Evolutionary conservation across 2,329 filamentous ascomycete genomes (phyloP).

Genomic region (Huntiella savannae): DNA sequence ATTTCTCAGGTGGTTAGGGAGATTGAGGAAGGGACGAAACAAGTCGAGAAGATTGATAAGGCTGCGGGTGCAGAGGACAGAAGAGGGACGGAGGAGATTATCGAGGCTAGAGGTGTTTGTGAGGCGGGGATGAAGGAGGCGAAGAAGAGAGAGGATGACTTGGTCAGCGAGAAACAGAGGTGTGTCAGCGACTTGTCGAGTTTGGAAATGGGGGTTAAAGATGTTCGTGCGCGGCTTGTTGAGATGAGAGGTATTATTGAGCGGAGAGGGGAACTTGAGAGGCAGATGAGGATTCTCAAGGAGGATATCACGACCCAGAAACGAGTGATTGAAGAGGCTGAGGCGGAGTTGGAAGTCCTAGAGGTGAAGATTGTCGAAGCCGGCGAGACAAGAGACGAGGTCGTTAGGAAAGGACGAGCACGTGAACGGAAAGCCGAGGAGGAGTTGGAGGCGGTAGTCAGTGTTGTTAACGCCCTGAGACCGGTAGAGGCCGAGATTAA

Average conservation of each 20-base stretch:
- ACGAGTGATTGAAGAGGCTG: slow-evolving; percentile 47
- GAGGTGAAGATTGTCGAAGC: slow-evolving; percentile 59
- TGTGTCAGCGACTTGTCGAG: slow-evolving; percentile 46
- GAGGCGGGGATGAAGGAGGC: slow-evolving; percentile 47
- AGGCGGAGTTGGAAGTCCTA: slow-evolving; percentile 55
- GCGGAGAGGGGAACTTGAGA: slow-evolving; percentile 52
- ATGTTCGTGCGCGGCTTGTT: slow-evolving; percentile 53
- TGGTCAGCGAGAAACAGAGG: slow-evolving; percentile 53
- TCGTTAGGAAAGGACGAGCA: slow-evolving; percentile 47
- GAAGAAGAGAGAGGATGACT: slow-evolving; percentile 44
- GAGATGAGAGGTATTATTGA: slow-evolving; percentile 57
- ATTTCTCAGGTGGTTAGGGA: slow-evolving; percentile 58
- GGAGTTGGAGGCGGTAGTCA: slow-evolving; percentile 50
- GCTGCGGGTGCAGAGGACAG: slow-evolving; percentile 15
- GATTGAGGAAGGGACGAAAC: slow-evolving; percentile 47
- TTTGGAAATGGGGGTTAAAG: slow-evolving; percentile 60
- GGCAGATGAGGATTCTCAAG: slow-evolving; percentile 56
- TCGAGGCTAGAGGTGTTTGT: slow-evolving; percentile 49
- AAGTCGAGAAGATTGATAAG: slow-evolving; percentile 59
- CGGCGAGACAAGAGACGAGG: slow-evolving; percentile 57
- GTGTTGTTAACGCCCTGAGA: slow-evolving; percentile 59
- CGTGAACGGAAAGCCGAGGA: slow-evolving; percentile 55
- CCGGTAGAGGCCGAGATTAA: slow-evolving; percentile 60
- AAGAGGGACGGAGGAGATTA: slow-evolving; percentile 57
- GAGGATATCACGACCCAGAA: slow-evolving; percentile 49